Percentiles rank a stretch among this genome's conserved stretches.
Evolutionary conservation across 2,329 filamentous ascomycete species (phyloP).

Genomic region (Lachnellula occidentalis): DNA sequence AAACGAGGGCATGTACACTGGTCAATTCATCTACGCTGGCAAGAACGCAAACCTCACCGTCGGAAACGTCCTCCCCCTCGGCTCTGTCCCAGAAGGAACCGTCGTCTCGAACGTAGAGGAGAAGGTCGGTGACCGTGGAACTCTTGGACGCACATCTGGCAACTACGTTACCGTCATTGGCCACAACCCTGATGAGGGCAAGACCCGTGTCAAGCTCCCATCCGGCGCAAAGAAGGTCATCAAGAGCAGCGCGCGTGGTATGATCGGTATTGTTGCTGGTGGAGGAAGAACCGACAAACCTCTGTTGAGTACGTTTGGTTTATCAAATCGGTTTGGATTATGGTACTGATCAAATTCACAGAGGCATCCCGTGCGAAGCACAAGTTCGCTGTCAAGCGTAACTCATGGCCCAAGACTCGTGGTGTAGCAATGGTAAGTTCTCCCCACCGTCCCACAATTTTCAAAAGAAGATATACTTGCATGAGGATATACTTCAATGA

Average conservation of each 20-base stretch:
- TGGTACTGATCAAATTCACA: conserved; percentile 45
- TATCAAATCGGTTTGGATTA: conserved; percentile 14
- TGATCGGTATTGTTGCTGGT: conserved; percentile 99
- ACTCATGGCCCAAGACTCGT: conserved; percentile 99
- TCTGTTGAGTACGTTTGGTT: conserved; percentile 68
- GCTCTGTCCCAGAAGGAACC: conserved; percentile 96
- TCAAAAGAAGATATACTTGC: neutral
- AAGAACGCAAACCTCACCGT: conserved; percentile 97
- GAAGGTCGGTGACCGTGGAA: conserved; percentile 95
- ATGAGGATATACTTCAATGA: no score
- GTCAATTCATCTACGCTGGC: conserved; percentile 99
- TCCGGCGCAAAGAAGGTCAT: conserved; percentile 99
- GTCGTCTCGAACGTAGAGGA: conserved; percentile 99
- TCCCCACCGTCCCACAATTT: neutral
- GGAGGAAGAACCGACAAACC: conserved; percentile 99
- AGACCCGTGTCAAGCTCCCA: conserved; percentile 99
- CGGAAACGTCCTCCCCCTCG: conserved; percentile 94
- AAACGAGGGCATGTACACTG: conserved; percentile 99
- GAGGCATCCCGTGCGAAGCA: conserved; percentile 99
- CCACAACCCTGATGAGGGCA: conserved; percentile 98
- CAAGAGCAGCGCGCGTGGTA: conserved; percentile 85
- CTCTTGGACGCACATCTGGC: conserved; percentile 92
- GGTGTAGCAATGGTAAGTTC: conserved; percentile 85
- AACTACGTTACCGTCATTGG: conserved; percentile 99
- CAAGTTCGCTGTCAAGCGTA: conserved; percentile 99